phyloP scores from a whole-genome alignment of 306 rosid genomes.

The Oemleria cerasiformis region DNA sequence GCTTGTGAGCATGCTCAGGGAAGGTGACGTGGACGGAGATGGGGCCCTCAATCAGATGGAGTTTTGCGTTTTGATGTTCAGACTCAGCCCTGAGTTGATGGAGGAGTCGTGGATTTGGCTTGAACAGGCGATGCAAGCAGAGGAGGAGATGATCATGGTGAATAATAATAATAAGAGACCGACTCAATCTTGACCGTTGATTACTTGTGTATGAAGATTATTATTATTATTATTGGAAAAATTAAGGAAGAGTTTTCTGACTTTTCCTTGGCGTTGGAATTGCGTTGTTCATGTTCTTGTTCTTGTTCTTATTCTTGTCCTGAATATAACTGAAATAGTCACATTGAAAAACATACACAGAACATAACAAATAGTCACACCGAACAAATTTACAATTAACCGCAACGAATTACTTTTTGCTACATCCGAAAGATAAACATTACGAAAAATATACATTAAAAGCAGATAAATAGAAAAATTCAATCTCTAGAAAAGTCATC shows the following conservation, averaged over 20 bases:
- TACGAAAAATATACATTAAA: no score
- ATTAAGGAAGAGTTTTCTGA: no score
- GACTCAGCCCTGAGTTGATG: constrained; percentile 85
- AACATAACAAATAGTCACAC: neutral
- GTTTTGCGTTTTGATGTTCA: constrained; percentile 94
- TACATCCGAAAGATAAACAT: no score
- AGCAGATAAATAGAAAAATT: no score
- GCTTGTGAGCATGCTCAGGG: constrained; percentile 65
- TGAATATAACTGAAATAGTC: neutral
- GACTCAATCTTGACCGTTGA: constrained; percentile 1
- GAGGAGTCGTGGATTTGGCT: constrained; percentile 65
- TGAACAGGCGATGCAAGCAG: constrained; percentile 46
- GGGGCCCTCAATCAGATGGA: constrained; percentile 79
- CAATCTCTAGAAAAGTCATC: no score
- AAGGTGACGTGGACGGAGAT: constrained; percentile 83
- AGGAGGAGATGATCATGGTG: neutral
- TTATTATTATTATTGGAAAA: neutral
- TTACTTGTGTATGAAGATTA: neutral
- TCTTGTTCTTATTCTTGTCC: no score
- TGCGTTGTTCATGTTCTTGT: no score
- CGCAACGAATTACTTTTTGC: no score
- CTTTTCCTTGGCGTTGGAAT: no score
- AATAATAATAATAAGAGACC: neutral
- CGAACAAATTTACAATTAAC: no score
- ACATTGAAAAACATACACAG: neutral